phyloP scores from a whole-genome alignment of 1,139 yeast species.

The Pichia sp. region DNA sequence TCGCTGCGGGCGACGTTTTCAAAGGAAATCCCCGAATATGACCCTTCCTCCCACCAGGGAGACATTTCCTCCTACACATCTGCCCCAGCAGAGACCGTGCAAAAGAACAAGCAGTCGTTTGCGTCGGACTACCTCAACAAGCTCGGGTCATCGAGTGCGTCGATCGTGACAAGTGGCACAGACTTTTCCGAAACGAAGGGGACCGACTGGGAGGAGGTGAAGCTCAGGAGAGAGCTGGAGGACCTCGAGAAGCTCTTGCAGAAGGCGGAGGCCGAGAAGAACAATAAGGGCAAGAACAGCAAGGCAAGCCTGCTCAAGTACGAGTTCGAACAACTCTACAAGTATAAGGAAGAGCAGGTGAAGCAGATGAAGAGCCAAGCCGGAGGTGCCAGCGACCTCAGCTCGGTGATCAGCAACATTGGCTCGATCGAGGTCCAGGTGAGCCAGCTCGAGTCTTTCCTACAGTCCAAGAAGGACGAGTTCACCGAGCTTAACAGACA shows the following conservation, averaged over 20 bases:
- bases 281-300: slow-evolving; percentile 42
- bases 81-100: not conserved
- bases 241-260: slow-evolving; percentile 64
- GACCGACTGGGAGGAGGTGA: slow-evolving; percentile 87
- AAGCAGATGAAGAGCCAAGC: slow-evolving; percentile 26
- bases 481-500: slow-evolving; percentile 45
- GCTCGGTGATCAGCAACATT: slow-evolving; percentile 52
- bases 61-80: slow-evolving; percentile 30
- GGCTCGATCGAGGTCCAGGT: slow-evolving; percentile 65
- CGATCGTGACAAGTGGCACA: slow-evolving; percentile 26
- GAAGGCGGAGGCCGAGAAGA: slow-evolving; percentile 53
- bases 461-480: slow-evolving; percentile 48
- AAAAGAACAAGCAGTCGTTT: slow-evolving; percentile 39
- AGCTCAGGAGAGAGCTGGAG: slow-evolving; percentile 72
- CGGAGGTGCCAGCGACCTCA: slow-evolving; percentile 33
- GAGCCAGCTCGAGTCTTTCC: slow-evolving; percentile 54
- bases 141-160: slow-evolving; percentile 37
- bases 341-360: slow-evolving; percentile 60
- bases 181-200: slow-evolving; percentile 49
- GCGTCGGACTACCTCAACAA: slow-evolving; percentile 45
- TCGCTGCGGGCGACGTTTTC: slow-evolving; percentile 87
- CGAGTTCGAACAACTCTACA: slow-evolving; percentile 78
- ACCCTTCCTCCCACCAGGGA: slow-evolving; percentile 52
- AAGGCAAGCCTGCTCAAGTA: slow-evolving; percentile 46
- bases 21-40: slow-evolving; percentile 78